Conservation (phyloP, 768 basidiomycete genomes). For the Kwoniella sp. region DNA sequence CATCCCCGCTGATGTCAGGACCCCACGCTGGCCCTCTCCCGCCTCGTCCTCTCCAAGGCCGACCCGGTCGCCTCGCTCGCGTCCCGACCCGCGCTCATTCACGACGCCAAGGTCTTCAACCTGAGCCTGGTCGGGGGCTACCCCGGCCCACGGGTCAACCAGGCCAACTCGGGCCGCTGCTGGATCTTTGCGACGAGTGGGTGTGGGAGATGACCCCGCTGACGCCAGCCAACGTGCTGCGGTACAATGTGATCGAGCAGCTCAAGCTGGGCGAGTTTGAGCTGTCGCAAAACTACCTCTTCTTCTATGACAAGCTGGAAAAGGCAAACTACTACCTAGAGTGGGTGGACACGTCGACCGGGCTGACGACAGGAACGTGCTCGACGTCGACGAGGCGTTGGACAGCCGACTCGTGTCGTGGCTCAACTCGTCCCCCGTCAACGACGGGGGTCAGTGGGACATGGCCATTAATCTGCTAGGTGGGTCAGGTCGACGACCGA, state of each 20-base stretch:
- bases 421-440: constrained; percentile 71
- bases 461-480: constrained; percentile 72
- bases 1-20: constrained; percentile 22
- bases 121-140: constrained; percentile 67
- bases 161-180: constrained; percentile 83
- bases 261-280: constrained; percentile 84
- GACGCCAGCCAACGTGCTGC: constrained; percentile 55
- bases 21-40: constrained; percentile 39
- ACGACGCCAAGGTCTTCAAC: constrained; percentile 64
- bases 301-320: constrained; percentile 96
- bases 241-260: constrained; percentile 78
- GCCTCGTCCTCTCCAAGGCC: constrained; percentile 42
- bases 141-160: constrained; percentile 76
- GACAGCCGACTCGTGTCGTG: constrained; percentile 78
- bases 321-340: constrained; percentile 89
- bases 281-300: constrained; percentile 85
- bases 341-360: constrained; percentile 20
- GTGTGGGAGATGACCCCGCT: constrained; percentile 33
- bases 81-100: constrained; percentile 28
- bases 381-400: constrained; percentile 72
- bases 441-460: constrained; percentile 93
- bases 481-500: constrained; percentile 38
- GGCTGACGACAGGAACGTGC: constrained; percentile 55
- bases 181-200: constrained; percentile 95
- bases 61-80: constrained; percentile 43